Conservation (phyloP, 257 asterid species). For the Petrea volubilis region DNA sequence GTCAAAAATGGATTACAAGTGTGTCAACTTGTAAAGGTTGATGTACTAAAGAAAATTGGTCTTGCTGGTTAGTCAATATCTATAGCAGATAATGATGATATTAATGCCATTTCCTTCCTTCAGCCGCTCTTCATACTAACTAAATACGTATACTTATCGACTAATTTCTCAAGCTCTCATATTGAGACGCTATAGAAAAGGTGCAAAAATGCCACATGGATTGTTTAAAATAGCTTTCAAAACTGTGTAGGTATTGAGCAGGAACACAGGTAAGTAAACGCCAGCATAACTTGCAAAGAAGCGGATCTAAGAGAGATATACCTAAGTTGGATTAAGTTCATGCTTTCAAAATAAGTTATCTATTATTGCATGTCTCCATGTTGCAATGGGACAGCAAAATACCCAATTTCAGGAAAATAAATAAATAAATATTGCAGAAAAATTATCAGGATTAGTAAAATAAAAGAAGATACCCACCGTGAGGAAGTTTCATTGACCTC, state of each 20-base stretch:
- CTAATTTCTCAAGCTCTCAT: not conserved
- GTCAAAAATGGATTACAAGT: slow-evolving; percentile 26
- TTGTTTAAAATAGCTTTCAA: not conserved
- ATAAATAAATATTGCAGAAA: slow-evolving; percentile 11
- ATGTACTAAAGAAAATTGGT: slow-evolving; percentile 16
- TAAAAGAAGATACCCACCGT: slow-evolving; percentile 57
- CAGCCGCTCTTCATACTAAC: slow-evolving; percentile 1
- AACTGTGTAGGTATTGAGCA: not conserved
- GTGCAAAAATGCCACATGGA: slow-evolving; percentile 5
- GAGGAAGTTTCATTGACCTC: slow-evolving; percentile 92
- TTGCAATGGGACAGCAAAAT: not conserved
- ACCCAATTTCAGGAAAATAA: slow-evolving; percentile 1
- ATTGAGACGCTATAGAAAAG: slow-evolving; percentile 9
- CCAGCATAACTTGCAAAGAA: not conserved
- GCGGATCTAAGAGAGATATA: not conserved
- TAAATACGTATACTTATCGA: not conserved
- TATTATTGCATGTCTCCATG: not conserved
- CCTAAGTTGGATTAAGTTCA: not conserved
- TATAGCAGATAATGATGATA: slow-evolving; percentile 8
- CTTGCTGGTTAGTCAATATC: not conserved
- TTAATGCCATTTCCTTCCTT: slow-evolving; percentile 3
- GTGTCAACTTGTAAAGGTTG: slow-evolving; percentile 23
- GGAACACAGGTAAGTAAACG: slow-evolving; percentile 7
- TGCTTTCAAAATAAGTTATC: not conserved
- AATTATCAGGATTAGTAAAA: not conserved